phyloP scores from a whole-genome alignment of 805 yeast genomes.

The Myxozyma mucilagina region DNA sequence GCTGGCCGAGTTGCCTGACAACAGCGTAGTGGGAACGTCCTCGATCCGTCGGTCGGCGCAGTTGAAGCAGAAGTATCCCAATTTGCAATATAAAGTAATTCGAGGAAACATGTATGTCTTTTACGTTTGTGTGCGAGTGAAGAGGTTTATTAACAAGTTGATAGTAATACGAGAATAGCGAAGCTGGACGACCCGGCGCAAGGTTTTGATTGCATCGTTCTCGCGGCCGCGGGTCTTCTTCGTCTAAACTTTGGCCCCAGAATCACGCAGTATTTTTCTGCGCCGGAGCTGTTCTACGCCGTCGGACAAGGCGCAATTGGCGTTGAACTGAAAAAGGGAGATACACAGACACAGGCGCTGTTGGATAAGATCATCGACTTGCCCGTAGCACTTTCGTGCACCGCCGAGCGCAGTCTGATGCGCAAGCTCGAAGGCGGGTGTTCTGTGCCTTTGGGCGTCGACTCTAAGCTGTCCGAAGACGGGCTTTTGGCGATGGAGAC shows the following conservation, averaged over 20 bases:
- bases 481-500: conserved; percentile 21
- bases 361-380: conserved; percentile 65
- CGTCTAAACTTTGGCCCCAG: conserved; percentile 72
- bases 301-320: conserved; percentile 99
- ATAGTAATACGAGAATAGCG: conserved; percentile 65
- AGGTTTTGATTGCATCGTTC: conserved; percentile 66
- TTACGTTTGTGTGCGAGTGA: conserved; percentile 10
- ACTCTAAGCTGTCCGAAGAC: conserved; percentile 37
- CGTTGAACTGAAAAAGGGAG: conserved; percentile 77
- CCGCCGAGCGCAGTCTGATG: conserved; percentile 86
- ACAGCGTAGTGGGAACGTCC: conserved; percentile 89
- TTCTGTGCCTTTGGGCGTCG: conserved; percentile 94
- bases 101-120: conserved; percentile 65
- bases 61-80: conserved; percentile 73
- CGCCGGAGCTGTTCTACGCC: conserved; percentile 87
- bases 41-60: conserved; percentile 94
- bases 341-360: conserved; percentile 57
- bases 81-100: conserved; percentile 74
- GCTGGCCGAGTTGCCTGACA: conserved; percentile 75
- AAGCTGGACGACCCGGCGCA: conserved; percentile 68
- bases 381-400: conserved; percentile 69
- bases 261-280: conserved; percentile 68
- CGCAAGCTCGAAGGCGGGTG: conserved; percentile 94
- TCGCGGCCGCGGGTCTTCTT: conserved; percentile 90
- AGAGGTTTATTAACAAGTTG: background rate